Evolutionary conservation across 768 basidiomycete genomes (phyloP).

Genomic region (Xanthoconium purpureum): DNA sequence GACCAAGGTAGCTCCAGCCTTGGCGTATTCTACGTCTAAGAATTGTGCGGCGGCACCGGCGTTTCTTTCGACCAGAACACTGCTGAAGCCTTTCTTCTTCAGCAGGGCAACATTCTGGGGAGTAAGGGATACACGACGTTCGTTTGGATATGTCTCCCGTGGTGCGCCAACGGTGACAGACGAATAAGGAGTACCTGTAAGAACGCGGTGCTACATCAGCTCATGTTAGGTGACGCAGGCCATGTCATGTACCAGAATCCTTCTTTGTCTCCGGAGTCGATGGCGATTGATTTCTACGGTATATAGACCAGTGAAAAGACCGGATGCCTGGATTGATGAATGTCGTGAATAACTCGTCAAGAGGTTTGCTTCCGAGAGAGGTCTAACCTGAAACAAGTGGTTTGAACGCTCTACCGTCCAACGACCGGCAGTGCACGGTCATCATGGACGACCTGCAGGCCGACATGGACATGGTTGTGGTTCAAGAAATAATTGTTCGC

Average conservation of each 20-base stretch:
- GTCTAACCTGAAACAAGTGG: constrained; percentile 24
- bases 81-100: constrained; percentile 77
- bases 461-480: constrained; percentile 30
- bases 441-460: constrained; percentile 29
- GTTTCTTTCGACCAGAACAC: constrained; percentile 68
- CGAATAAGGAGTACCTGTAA: constrained; percentile 61
- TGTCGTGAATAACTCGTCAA: neutral
- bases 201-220: neutral
- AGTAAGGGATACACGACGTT: constrained; percentile 77
- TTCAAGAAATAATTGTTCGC: constrained; percentile 23
- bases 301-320: constrained; percentile 31
- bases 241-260: constrained; percentile 25
- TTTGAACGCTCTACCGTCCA: constrained; percentile 16
- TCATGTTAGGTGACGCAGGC: neutral
- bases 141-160: constrained; percentile 71
- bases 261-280: constrained; percentile 16
- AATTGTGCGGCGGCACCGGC: constrained; percentile 77
- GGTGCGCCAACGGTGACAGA: constrained; percentile 75
- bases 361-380: neutral
- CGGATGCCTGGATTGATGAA: constrained; percentile 20
- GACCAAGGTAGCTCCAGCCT: constrained; percentile 78
- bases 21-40: constrained; percentile 72
- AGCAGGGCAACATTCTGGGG: constrained; percentile 74
- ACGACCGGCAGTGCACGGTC: constrained; percentile 22
- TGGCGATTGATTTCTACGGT: constrained; percentile 21